A percentile compares a stretch with the other conserved stretches of the same genome.
Conservation (phyloP, 768 basidiomycete species). For the Tubosaeta sp. region DNA sequence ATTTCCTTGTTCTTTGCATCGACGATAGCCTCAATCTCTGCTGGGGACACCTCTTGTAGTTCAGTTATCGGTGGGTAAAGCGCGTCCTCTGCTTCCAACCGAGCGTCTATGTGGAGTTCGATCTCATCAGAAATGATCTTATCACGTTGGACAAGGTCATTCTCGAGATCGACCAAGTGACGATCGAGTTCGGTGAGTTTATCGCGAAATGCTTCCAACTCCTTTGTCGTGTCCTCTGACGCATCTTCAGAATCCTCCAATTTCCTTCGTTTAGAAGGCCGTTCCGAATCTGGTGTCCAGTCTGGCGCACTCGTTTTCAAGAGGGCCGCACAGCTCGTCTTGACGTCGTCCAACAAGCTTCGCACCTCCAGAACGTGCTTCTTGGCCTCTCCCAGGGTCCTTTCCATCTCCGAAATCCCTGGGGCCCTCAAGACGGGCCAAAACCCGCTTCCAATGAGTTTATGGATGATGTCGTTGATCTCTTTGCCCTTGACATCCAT, state of each 20-base stretch:
- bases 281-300: conserved; percentile 15
- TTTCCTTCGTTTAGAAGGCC: conserved; percentile 27
- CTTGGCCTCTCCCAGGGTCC: conserved; percentile 19
- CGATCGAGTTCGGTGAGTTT: conserved; percentile 25
- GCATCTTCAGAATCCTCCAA: conserved; percentile 8
- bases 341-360: conserved; percentile 19
- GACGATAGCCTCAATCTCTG: conserved; percentile 25
- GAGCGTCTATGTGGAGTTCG: conserved; percentile 27
- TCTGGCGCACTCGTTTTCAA: conserved; percentile 15
- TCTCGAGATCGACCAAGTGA: conserved; percentile 32
- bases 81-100: conserved; percentile 24
- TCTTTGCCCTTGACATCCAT: conserved; percentile 30
- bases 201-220: conserved; percentile 27
- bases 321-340: conserved; percentile 19
- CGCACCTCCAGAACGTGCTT: conserved; percentile 32
- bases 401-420: conserved; percentile 25
- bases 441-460: conserved; percentile 33
- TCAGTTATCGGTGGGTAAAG: conserved; percentile 20
- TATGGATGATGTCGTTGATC: conserved; percentile 27
- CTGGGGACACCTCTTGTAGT: conserved; percentile 12
- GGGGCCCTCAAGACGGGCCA: conserved; percentile 36
- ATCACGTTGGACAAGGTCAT: conserved; percentile 35
- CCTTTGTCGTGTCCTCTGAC: conserved; percentile 6
- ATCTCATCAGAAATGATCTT: conserved; percentile 26
- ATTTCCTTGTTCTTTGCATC: conserved; percentile 22